Percentiles rank a stretch among this genome's conserved stretches.
Conservation (phyloP, 495 filamentous ascomycete species). For the Tuber borchii region DNA sequence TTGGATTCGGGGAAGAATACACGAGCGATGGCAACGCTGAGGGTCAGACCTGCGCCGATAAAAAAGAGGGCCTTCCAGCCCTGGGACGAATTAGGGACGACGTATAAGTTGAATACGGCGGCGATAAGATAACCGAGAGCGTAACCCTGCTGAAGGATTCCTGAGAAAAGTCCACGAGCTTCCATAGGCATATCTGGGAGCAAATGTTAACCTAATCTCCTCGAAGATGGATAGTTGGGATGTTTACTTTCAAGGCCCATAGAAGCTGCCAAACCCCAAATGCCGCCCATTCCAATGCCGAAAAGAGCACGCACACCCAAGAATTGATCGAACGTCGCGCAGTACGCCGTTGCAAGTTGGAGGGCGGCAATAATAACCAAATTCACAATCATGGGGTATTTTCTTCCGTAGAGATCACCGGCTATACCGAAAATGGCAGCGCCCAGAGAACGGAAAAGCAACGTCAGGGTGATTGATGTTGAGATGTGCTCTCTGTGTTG, state of each 20-base stretch:
- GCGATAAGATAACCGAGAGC: constrained; percentile 68
- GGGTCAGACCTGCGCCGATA: constrained; percentile 58
- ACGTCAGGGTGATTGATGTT: constrained; percentile 66
- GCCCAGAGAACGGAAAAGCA: constrained; percentile 64
- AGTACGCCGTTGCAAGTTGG: constrained; percentile 69
- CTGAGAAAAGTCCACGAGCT: constrained; percentile 68
- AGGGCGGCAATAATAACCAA: constrained; percentile 55
- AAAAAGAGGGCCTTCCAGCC: constrained; percentile 42
- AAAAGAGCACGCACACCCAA: constrained; percentile 60
- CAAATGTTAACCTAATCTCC: neutral
- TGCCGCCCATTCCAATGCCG: constrained; percentile 76
- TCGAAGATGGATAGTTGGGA: neutral
- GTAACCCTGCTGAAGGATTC: constrained; percentile 72
- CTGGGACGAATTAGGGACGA: constrained; percentile 44
- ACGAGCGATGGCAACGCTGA: constrained; percentile 57
- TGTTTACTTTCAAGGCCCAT: constrained; percentile 65
- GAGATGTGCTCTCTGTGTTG: constrained; percentile 58
- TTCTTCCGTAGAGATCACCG: constrained; percentile 68
- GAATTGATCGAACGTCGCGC: constrained; percentile 59
- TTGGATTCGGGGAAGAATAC: constrained; percentile 63
- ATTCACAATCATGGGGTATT: constrained; percentile 73
- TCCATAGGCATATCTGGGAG: constrained; percentile 43
- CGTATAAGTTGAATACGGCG: constrained; percentile 61
- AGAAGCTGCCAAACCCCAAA: constrained; percentile 74
- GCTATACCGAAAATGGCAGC: constrained; percentile 65